Evolutionary conservation across 345 rosid species (phyloP).

Genomic region (Gynandropsis gynandra): DNA sequence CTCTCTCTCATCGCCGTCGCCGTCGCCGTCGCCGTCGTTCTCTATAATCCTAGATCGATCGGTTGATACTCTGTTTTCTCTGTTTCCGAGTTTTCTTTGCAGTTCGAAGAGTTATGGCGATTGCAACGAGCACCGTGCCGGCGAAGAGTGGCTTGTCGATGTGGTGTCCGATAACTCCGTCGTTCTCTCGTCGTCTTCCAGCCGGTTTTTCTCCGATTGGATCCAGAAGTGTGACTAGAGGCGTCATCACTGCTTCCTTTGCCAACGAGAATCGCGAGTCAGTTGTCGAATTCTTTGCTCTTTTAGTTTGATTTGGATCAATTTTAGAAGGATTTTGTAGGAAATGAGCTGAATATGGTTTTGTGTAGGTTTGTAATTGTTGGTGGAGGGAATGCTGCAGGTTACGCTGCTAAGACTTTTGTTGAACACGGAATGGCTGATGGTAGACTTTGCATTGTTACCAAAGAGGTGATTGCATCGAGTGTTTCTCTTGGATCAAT

Average conservation of each 20-base stretch:
- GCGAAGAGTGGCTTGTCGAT: conserved; percentile 53
- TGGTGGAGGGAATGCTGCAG: conserved; percentile 99
- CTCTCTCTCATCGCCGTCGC: conserved; percentile 20
- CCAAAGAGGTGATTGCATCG: conserved; percentile 58
- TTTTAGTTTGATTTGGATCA: background rate
- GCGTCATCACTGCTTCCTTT: conserved; percentile 55
- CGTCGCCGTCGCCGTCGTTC: conserved; percentile 14
- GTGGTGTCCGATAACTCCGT: conserved; percentile 44
- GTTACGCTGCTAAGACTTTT: conserved; percentile 88
- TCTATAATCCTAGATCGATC: conserved; percentile 5
- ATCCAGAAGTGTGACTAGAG: conserved; percentile 36
- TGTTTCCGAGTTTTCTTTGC: conserved; percentile 18
- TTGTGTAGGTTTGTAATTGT: conserved; percentile 61
- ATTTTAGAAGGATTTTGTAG: background rate
- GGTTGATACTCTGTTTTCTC: conserved; percentile 23
- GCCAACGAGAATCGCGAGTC: conserved; percentile 89
- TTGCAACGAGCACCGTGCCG: conserved; percentile 39
- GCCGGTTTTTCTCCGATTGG: conserved; percentile 33
- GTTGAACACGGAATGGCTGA: conserved; percentile 95
- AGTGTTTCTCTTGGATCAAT: background rate
- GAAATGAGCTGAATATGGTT: conserved; percentile 8
- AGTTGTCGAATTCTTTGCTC: conserved; percentile 16
- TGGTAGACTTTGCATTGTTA: conserved; percentile 80
- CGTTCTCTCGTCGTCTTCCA: conserved; percentile 35
- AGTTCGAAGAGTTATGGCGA: conserved; percentile 56